Percentiles rank a stretch among this genome's conserved stretches.
Conservation (phyloP, 2,329 filamentous ascomycete genomes). For the Talaromyces sp. region DNA sequence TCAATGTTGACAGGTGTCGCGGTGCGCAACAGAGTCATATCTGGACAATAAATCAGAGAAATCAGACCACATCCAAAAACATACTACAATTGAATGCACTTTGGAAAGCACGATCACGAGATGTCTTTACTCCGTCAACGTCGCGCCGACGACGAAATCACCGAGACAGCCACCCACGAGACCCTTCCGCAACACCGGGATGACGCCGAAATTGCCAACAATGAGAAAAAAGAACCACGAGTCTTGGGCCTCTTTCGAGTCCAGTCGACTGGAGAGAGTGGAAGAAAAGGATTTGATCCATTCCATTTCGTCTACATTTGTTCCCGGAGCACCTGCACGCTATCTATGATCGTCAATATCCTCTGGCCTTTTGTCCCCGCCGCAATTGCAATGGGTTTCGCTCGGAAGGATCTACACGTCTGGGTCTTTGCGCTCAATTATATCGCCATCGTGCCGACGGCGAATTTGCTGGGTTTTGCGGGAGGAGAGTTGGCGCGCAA, state of each 20-base stretch:
- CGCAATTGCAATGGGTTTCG: conserved; percentile 63
- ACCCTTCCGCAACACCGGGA: conserved; percentile 12
- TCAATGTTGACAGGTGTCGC: neutral
- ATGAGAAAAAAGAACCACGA: neutral
- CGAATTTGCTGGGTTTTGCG: conserved; percentile 71
- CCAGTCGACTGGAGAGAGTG: conserved; percentile 59
- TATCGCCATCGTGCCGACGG: conserved; percentile 72
- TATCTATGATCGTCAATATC: conserved; percentile 64
- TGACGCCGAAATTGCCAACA: conserved; percentile 1
- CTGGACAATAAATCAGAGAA: neutral
- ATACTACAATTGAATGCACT: neutral
- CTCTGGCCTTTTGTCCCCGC: conserved; percentile 73
- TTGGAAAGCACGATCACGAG: neutral
- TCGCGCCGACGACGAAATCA: conserved; percentile 13
- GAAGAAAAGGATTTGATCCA: conserved; percentile 62
- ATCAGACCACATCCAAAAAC: neutral
- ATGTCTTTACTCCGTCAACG: conserved; percentile 18
- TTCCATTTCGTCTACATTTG: conserved; percentile 61
- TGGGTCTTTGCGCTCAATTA: conserved; percentile 68
- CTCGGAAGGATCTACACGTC: conserved; percentile 54
- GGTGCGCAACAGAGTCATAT: neutral
- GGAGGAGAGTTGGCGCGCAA: conserved; percentile 70
- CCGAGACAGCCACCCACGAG: neutral
- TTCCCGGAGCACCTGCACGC: conserved; percentile 59
- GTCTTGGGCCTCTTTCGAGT: conserved; percentile 29